A percentile compares a stretch with the other conserved stretches of the same genome.
These are phyloP conservation scores for Cucurbita moschata DNA, from an alignment of 306 rosid genomes.

Conservation along the genomic window DNA sequence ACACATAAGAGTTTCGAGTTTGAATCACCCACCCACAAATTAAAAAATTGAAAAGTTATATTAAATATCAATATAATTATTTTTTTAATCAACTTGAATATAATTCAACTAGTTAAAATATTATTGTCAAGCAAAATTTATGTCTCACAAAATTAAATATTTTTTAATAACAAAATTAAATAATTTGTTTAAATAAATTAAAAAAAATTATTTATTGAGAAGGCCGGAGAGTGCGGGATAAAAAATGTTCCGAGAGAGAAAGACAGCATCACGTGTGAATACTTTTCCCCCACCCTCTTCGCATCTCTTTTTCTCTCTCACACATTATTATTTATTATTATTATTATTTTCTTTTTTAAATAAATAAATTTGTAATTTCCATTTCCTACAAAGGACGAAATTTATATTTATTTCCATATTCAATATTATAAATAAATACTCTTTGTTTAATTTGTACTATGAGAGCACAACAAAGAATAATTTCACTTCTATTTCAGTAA, in stretches of 20 bases:
- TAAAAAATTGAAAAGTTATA: no score
- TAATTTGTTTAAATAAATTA: no score
- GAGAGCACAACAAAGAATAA: background rate
- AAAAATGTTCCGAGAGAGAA: slow-evolving; percentile 41
- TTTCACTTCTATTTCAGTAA: background rate
- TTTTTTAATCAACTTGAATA: no score
- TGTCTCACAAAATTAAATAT: no score
- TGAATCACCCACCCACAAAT: no score
- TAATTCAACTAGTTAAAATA: no score
- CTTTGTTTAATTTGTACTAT: slow-evolving; percentile 1
- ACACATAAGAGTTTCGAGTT: no score
- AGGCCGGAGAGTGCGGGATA: slow-evolving; percentile 38
- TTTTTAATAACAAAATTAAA: no score
- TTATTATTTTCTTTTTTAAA: background rate
- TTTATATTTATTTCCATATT: background rate
- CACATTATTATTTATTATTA: background rate
- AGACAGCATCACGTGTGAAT: slow-evolving; percentile 41
- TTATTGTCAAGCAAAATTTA: no score
- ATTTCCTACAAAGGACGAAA: background rate
- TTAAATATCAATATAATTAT: no score
- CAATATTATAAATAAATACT: background rate
- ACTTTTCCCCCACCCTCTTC: slow-evolving; percentile 58
- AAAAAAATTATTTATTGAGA: no score
- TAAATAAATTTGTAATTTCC: background rate
- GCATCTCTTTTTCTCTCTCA: slow-evolving; percentile 17